Conservation (phyloP, 2,329 filamentous ascomycete species). For the Gyromitra esculenta region DNA sequence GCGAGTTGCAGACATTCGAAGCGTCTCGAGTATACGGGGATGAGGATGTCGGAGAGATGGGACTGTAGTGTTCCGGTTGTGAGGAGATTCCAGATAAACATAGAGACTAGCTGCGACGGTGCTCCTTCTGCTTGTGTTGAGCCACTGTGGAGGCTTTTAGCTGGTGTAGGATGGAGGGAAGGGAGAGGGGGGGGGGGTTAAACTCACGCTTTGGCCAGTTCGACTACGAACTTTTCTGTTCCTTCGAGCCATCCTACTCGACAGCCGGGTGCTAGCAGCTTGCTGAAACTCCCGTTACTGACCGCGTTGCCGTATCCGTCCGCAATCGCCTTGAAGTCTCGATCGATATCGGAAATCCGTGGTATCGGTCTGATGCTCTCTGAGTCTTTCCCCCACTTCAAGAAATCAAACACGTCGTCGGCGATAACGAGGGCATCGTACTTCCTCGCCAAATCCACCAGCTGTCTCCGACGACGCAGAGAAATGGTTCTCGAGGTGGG, state of each 20-base stretch:
- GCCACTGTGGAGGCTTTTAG: conserved; percentile 29
- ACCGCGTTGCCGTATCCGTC: conserved; percentile 72
- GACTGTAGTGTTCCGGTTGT: conserved; percentile 65
- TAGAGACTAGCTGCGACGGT: conserved; percentile 58
- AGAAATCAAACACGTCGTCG: conserved; percentile 92
- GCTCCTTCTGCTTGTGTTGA: conserved; percentile 58
- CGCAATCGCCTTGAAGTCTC: conserved; percentile 67
- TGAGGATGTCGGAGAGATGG: conserved; percentile 66
- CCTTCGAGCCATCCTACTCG: conserved; percentile 73
- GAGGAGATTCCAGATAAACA: conserved; percentile 65
- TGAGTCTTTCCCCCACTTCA: conserved; percentile 71
- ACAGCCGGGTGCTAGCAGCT: conserved; percentile 71
- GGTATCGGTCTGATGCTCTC: conserved; percentile 60
- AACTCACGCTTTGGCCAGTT: conserved; percentile 69
- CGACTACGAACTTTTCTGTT: conserved; percentile 68
- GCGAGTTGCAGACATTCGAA: conserved; percentile 13
- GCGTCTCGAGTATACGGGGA: conserved; percentile 66
- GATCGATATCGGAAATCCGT: conserved; percentile 71
- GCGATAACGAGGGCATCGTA: conserved; percentile 81
- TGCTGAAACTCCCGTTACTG: conserved; percentile 75
- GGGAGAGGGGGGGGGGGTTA: background rate
- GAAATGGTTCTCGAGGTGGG: conserved; percentile 85
- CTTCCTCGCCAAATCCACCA: conserved; percentile 78
- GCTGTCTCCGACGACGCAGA: conserved; percentile 70
- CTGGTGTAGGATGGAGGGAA: background rate